phyloP scores from a whole-genome alignment of 2,329 filamentous ascomycete species.

The Pseudofabraea citricarpa region DNA sequence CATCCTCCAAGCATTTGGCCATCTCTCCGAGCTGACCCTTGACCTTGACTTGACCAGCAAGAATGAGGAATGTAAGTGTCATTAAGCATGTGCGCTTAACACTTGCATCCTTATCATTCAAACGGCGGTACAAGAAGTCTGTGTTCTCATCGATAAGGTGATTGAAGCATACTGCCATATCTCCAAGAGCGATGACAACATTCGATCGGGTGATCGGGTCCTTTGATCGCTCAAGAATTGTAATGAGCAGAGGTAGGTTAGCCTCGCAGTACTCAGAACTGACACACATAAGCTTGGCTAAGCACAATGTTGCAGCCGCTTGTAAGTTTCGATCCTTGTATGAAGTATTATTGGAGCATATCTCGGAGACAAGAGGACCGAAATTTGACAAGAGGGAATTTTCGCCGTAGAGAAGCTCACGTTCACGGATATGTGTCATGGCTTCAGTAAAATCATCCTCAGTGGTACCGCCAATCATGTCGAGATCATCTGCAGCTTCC shows the following conservation, averaged over 20 bases:
- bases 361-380: conserved; percentile 85
- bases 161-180: conserved; percentile 99
- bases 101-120: conserved; percentile 81
- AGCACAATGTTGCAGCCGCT: conserved; percentile 85
- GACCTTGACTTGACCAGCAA: conserved; percentile 97
- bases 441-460: conserved; percentile 91
- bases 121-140: conserved; percentile 89
- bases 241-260: conserved; percentile 90
- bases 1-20: conserved; percentile 97
- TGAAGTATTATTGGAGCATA: conserved; percentile 89
- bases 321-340: conserved; percentile 89
- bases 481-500: conserved; percentile 80
- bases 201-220: conserved; percentile 93
- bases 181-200: conserved; percentile 91
- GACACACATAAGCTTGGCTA: conserved; percentile 98
- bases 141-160: conserved; percentile 99
- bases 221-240: conserved; percentile 91
- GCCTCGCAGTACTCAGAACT: conserved; percentile 93
- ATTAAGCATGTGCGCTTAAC: conserved; percentile 98
- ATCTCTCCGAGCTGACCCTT: conserved; percentile 98
- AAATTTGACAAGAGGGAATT: conserved; percentile 85
- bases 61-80: conserved; percentile 95
- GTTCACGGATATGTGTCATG: conserved; percentile 78
- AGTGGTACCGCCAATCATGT: conserved; percentile 93
- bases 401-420: conserved; percentile 77